Base-by-base conservation (phyloP, 768 basidiomycete species). In the Rhodotorula diobovata region DNA sequence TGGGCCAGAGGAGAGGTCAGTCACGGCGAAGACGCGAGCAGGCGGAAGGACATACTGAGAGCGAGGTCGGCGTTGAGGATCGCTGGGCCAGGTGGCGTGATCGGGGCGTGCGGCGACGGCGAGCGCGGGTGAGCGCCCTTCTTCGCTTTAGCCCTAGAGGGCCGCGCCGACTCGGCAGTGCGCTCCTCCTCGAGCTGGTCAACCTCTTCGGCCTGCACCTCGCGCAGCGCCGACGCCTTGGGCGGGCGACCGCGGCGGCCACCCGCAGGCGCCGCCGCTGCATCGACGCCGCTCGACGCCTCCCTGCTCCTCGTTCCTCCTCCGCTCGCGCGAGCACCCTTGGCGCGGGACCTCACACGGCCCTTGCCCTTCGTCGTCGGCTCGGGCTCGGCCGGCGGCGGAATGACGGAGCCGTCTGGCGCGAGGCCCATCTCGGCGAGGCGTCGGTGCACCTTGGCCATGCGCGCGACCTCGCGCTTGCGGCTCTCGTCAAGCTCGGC, bases 401-500 rank as follows among this genome's bases (percentile, higher is more conserved):
- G 48, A 3, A 50, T 50, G 48, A 50, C 25, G 23, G 48, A 50
- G 8, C 48, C 32, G 34, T 55, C 54, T 11, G 16, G 9, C 39
- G 58, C n/a, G 41, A 35, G n/a, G 23, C 35, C 35, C 28, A 67
- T 56, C 41, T 48, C 50, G 28, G 28, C 5, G 21, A 63, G 41
- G 20, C 45, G 54, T 18, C n/a, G 30, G 28, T 46, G 46, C 39
- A 72, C 60, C 60, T 59, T 61, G 30, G 63, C 63, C 60, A 57
- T 46, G 23, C 63, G 57, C 30, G 46, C 67, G 21, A 34, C 67
- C 43, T 68, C 37, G 16, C 67, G 28, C 8, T 32, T 21, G 16
- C 41, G 30, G 16, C 43, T 43, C 16, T 55, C 63, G 34, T 21
- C 59, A 16, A 68, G 45, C 60, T 72, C 71, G 5, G 48, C 63